Conservation (phyloP, 176 grass and related monocot species). For the Tillandsia fasciculata region DNA sequence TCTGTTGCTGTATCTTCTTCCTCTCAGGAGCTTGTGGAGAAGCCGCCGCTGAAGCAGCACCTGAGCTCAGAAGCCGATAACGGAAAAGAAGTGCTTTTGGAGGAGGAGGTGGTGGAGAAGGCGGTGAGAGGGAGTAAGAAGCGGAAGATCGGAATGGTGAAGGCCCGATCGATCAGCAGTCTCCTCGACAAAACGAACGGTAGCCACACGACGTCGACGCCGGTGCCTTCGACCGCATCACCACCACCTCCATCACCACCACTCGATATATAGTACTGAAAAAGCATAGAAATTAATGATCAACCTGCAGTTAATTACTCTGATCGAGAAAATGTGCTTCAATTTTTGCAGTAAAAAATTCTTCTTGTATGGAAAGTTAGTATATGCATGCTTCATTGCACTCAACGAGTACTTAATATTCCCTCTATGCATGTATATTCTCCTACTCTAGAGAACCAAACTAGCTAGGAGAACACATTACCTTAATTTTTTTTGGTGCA, state of each 20-base stretch:
- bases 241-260: neutral
- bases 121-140: neutral
- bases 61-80: neutral
- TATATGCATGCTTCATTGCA: no score
- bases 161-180: neutral
- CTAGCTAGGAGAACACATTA: no score
- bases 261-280: neutral
- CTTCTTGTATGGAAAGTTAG: no score
- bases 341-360: no score
- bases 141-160: neutral
- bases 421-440: no score
- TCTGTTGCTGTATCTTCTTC: neutral
- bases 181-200: neutral
- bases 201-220: neutral
- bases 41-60: neutral
- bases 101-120: neutral
- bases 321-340: neutral
- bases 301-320: neutral
- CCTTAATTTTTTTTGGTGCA: no score
- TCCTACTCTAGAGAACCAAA: no score
- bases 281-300: no score
- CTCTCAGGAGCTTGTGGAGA: neutral
- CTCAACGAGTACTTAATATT: no score
- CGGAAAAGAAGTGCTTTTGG: no score
- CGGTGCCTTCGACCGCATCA: neutral